These are phyloP conservation scores for Kodamaea laetipori DNA, from an alignment of 805 yeast species.

Conservation along the genomic window DNA sequence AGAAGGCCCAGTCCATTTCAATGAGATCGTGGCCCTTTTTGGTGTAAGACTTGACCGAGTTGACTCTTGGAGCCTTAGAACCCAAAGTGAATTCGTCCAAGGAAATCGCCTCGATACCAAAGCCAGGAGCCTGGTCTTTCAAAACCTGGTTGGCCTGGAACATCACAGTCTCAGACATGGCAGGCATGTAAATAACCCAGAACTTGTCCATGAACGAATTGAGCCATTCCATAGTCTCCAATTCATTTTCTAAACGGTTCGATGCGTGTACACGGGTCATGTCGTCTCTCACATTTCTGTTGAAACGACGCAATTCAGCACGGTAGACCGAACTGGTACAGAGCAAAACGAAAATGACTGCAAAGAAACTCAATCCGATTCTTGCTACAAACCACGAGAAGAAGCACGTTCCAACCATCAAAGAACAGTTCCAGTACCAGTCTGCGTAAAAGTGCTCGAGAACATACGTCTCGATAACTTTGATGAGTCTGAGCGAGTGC, in stretches of 20 bases:
- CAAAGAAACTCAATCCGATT: slow-evolving; percentile 63
- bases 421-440: slow-evolving; percentile 66
- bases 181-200: slow-evolving; percentile 90
- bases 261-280: slow-evolving; percentile 64
- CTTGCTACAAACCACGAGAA: slow-evolving; percentile 70
- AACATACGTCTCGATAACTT: slow-evolving; percentile 57
- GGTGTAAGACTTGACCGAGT: slow-evolving; percentile 71
- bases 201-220: slow-evolving; percentile 75
- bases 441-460: slow-evolving; percentile 71
- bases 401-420: slow-evolving; percentile 69
- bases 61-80: slow-evolving; percentile 75
- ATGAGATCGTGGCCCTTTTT: slow-evolving; percentile 64
- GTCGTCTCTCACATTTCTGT: slow-evolving; percentile 74
- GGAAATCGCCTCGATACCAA: slow-evolving; percentile 73
- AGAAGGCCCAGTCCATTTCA: slow-evolving; percentile 84
- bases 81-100: slow-evolving; percentile 81
- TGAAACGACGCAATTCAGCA: slow-evolving; percentile 73
- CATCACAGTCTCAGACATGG: slow-evolving; percentile 72
- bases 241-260: slow-evolving; percentile 60
- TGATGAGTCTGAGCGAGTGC: slow-evolving; percentile 26
- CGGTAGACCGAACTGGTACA: slow-evolving; percentile 68
- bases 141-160: slow-evolving; percentile 66
- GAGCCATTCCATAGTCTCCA: slow-evolving; percentile 81
- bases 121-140: slow-evolving; percentile 77
- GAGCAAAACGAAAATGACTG: slow-evolving; percentile 59